A percentile compares a stretch with the other conserved stretches of the same genome.
Conservation (phyloP, 768 basidiomycete genomes). For the Hygrophoropsis aurantiaca region DNA sequence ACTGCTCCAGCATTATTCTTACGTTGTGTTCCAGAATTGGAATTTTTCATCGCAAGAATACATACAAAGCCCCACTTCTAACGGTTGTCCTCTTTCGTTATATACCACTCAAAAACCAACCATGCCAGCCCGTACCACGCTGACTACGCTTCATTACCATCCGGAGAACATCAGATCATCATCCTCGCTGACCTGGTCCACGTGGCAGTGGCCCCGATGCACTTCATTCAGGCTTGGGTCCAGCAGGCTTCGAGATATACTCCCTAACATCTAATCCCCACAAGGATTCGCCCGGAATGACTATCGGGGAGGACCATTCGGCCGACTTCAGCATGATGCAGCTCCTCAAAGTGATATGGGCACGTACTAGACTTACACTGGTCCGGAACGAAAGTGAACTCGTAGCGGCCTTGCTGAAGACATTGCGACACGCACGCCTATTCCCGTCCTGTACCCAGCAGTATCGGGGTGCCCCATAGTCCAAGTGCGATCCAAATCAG, state of each 20-base stretch:
- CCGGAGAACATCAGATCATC: no score
- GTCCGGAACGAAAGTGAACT: slow-evolving; percentile 55
- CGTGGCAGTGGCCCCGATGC: slow-evolving; percentile 44
- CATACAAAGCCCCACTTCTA: no score
- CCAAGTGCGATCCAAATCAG: slow-evolving; percentile 9
- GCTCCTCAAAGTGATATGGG: slow-evolving; percentile 77
- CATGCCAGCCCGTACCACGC: no score
- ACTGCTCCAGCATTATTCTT: no score
- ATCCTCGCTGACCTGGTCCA: slow-evolving; percentile 16
- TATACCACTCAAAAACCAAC: no score
- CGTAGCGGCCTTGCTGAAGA: slow-evolving; percentile 18
- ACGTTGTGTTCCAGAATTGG: no score
- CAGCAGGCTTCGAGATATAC: slow-evolving; percentile 65
- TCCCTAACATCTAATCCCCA: slow-evolving; percentile 34
- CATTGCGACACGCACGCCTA: slow-evolving; percentile 24
- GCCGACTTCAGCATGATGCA: slow-evolving; percentile 79
- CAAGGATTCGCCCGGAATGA: slow-evolving; percentile 13
- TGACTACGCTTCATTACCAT: no score
- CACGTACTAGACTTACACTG: slow-evolving; percentile 74
- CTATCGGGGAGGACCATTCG: slow-evolving; percentile 44
- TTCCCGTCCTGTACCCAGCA: slow-evolving; percentile 11
- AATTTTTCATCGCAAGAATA: no score
- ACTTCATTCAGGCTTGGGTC: slow-evolving; percentile 57
- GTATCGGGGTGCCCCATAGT: background rate
- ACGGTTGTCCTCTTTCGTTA: no score